Percentiles rank a stretch among this genome's conserved stretches.
phyloP scores from a whole-genome alignment of 2,329 filamentous ascomycete genomes.

The Periconia digitata region DNA sequence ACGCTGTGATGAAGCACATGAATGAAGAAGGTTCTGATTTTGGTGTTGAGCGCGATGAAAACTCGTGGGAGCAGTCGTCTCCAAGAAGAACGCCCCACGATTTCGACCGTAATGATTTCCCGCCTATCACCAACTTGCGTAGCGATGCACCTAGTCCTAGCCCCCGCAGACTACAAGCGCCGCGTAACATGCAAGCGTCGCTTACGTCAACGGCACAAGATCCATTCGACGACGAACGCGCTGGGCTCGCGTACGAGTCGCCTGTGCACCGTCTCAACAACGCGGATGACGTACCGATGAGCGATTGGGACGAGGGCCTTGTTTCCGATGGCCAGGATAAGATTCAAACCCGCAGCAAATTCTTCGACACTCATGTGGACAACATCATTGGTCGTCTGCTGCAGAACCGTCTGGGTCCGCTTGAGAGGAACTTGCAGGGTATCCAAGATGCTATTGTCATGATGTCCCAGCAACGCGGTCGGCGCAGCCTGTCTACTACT shows the following conservation, averaged over 20 bases:
- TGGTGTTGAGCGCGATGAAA: constrained; percentile 67
- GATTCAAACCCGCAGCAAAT: constrained; percentile 75
- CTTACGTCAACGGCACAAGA: constrained; percentile 49
- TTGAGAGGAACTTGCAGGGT: constrained; percentile 75
- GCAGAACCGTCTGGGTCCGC: constrained; percentile 73
- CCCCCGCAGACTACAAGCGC: constrained; percentile 55
- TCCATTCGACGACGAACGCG: constrained; percentile 65
- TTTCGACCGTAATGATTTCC: constrained; percentile 34
- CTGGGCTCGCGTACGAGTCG: constrained; percentile 56
- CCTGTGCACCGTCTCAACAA: constrained; percentile 66
- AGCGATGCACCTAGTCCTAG: constrained; percentile 76
- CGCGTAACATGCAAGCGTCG: constrained; percentile 31
- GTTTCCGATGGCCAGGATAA: constrained; percentile 76
- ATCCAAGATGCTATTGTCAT: constrained; percentile 71
- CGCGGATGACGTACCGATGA: constrained; percentile 67
- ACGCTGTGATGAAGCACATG: constrained; percentile 87
- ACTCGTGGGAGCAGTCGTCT: constrained; percentile 44
- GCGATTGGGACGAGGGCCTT: constrained; percentile 90
- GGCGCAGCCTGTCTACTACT: constrained; percentile 66
- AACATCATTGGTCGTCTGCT: constrained; percentile 78
- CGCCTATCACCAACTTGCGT: constrained; percentile 51
- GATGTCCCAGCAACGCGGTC: constrained; percentile 59
- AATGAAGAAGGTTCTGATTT: constrained; percentile 72
- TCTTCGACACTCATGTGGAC: constrained; percentile 91
- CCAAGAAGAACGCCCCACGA: constrained; percentile 35